Percentiles rank a stretch among this genome's conserved stretches.
Conservation (phyloP, 2,329 filamentous ascomycete genomes). For the Trichoderma afroharzianum region DNA sequence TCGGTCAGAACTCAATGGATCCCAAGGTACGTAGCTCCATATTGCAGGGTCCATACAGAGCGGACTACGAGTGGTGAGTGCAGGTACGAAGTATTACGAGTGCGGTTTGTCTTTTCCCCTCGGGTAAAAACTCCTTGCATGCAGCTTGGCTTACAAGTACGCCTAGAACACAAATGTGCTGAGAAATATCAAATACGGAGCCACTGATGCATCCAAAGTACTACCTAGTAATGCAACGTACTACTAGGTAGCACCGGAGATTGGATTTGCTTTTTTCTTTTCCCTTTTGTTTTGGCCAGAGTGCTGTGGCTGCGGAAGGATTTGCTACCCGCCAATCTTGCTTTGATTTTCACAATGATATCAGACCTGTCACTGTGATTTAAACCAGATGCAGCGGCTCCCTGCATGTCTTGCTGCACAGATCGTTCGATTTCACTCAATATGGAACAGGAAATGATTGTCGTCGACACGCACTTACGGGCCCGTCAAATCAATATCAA, state of each 20-base stretch:
- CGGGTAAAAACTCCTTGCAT: neutral
- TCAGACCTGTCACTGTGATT: conserved; percentile 1
- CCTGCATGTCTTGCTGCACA: neutral
- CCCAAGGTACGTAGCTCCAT: neutral
- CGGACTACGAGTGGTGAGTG: neutral
- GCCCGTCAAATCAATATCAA: neutral
- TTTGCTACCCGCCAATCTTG: neutral
- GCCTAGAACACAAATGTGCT: neutral
- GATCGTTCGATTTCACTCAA: conserved; percentile 5
- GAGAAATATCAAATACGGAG: neutral
- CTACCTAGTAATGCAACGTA: neutral
- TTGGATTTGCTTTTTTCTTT: neutral
- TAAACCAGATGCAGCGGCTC: neutral
- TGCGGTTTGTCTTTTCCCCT: neutral
- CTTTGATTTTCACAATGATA: neutral
- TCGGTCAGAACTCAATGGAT: conserved; percentile 10
- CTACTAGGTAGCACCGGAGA: neutral
- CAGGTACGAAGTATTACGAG: neutral
- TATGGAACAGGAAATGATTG: neutral
- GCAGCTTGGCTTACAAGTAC: neutral
- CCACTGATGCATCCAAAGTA: neutral
- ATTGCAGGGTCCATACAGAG: neutral
- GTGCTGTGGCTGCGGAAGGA: neutral
- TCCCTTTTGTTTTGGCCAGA: neutral
- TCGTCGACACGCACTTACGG: neutral